Base-by-base conservation (phyloP, 73 alveolate genomes). In the Paramecium sonneborni region DNA sequence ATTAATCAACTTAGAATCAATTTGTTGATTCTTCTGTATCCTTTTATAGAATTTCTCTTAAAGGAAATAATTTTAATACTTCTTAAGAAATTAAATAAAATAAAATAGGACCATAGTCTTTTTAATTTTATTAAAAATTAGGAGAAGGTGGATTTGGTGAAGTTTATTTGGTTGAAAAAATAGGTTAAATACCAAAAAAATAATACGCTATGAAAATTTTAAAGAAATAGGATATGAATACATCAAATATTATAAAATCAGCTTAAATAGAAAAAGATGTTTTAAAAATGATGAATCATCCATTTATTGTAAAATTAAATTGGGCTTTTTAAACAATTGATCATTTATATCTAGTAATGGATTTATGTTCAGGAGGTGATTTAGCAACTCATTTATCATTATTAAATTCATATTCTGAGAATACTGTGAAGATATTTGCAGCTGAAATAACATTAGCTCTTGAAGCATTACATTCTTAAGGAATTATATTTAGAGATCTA, bases 331-430 rank as follows among this genome's bases (percentile, higher is more conserved):
- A 97, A 95, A 97, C 98, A 3, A 88, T 92, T n/a, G 95, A 93
- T 44, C 95, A 97, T 85, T 86, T 97, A 26, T 95, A 95, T 92
- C 86, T 98, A 39, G 95, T 98, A 34, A 93, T 97, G 89, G 99
- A 97, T 86, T 95, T 95, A 69, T 96, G 99, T 90, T 96, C 99
- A 37, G 98, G 98, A 38, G 99, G 99, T 0, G 99, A 97, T 90
- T 14, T 93, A 21, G 30, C 92, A 15, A 76, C 43, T 39, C 57
- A 70, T 46, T 67, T 92, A 34, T 68, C 18, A 72, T 24, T 39
- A 18, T 12, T 46, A 6, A 26, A 38, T 3, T 76, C 98, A 52
- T 98, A 95, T 89, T 72, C 98, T 6, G 99, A 98, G 87, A 93
- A 95, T 38, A 92, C 95, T 74, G 99, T 99, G 12, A 92, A 96